Conservation (phyloP, 306 rosid species). For the Pterocarpus macrocarpus region DNA sequence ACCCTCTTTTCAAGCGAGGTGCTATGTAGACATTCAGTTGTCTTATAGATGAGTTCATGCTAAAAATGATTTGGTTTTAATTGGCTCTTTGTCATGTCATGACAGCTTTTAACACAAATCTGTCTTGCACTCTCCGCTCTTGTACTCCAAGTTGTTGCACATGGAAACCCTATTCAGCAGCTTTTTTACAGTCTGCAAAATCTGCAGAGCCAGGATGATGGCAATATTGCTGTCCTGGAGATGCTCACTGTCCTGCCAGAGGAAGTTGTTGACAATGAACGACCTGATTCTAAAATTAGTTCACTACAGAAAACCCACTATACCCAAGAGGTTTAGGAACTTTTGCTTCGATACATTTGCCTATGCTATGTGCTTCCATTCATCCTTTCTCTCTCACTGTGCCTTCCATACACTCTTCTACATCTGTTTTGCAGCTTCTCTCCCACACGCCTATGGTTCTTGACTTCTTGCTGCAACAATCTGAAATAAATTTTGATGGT, state of each 20-base stretch:
- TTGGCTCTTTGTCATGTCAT: constrained; percentile 48
- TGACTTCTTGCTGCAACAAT: constrained; percentile 85
- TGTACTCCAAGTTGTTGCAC: constrained; percentile 75
- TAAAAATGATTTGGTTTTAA: constrained; percentile 26
- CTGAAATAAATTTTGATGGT: constrained; percentile 72
- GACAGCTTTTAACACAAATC: constrained; percentile 95
- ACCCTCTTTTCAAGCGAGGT: constrained; percentile 17
- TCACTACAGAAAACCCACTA: constrained; percentile 72
- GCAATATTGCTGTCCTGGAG: constrained; percentile 88
- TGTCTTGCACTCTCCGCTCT: constrained; percentile 97
- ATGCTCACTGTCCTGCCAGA: constrained; percentile 97
- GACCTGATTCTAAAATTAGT: constrained; percentile 64
- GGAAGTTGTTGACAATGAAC: constrained; percentile 82
- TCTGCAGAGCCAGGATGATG: constrained; percentile 77
- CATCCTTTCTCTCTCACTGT: constrained; percentile 20
- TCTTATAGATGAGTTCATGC: constrained; percentile 23
- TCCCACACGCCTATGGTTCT: constrained; percentile 84
- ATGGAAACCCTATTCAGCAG: constrained; percentile 90
- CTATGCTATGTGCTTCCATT: constrained; percentile 10
- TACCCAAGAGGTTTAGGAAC: constrained; percentile 77
- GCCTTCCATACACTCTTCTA: constrained; percentile 28
- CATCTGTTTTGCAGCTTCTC: constrained; percentile 71
- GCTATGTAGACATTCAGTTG: constrained; percentile 8
- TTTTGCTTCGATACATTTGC: constrained; percentile 44
- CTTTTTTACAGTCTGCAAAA: constrained; percentile 92